Base-by-base conservation (phyloP, 768 basidiomycete genomes). In the Boletus tylopilopsis region DNA sequence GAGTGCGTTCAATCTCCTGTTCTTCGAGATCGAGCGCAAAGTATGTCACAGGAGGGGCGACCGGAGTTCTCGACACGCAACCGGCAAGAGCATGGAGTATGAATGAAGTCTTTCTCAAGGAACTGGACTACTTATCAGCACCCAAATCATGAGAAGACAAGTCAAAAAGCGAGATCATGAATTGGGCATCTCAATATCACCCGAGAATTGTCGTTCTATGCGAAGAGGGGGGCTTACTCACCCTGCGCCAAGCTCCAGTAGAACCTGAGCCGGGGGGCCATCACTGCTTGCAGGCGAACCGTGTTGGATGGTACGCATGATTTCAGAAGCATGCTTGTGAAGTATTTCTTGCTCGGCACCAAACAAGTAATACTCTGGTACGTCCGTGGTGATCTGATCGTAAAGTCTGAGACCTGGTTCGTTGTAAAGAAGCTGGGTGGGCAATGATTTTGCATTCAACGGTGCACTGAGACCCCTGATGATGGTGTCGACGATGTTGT, bases 221-320 rank as follows among this genome's bases (percentile, higher is more conserved):
- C 12, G 9, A 6, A 13, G 30, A 12, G 23, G 38, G 38, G 23
- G 18, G 27, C 19, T 4, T 5, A 39, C 90, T 76, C 67, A 94
- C 91, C 94, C 94, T 9, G 94, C 90, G 37, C 95, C 94, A n/a
- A 98, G 77, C 64, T 97, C 94, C 35, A 97, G 75, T 7, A 96
- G 75, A 44, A 84, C 76, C 45, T 82, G 78, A 35, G 77, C 80
- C 3, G 71, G 60, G 15, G 61, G 57, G 16, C 67, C 56, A 24
- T 22, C 18, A 1, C 62, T 64, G 15, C 35, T 45, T 18, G 51
- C 55, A 4, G 38, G 21, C 7, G 38, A 45, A 19, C 65, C 66
- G 24, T 66, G 62, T 64, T 89, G 80, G 86, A 93, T 92, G 45
- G 74, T 69, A 25, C 69, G 71, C 16, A 86, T 86, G 44, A 99